These are phyloP conservation scores for Mentha longifolia DNA, from an alignment of 257 asterid species.

Conservation along the genomic window DNA sequence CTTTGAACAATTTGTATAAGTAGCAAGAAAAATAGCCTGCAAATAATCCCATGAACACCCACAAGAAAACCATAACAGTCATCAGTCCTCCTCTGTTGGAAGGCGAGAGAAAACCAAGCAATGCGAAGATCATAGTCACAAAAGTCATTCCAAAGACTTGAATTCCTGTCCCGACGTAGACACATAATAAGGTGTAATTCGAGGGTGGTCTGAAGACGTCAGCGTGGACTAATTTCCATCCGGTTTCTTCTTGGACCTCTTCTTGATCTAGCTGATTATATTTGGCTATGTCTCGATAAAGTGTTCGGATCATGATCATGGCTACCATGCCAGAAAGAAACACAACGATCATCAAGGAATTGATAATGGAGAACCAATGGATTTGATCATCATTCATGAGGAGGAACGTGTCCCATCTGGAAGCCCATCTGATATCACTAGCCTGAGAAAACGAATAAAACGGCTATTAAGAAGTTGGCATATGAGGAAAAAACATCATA, in stretches of 20 bases:
- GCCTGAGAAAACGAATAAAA: conserved; percentile 41
- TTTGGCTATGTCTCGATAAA: conserved; percentile 51
- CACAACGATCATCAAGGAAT: conserved; percentile 59
- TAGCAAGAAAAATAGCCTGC: conserved; percentile 53
- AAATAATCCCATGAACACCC: conserved; percentile 57
- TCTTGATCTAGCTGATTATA: conserved; percentile 58
- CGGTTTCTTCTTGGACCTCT: conserved; percentile 54
- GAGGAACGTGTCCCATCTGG: conserved; percentile 61
- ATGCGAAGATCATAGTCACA: conserved; percentile 53
- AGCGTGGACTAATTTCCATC: conserved; percentile 60
- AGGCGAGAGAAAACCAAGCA: conserved; percentile 64
- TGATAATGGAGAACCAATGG: conserved; percentile 58
- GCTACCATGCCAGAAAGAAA: conserved; percentile 66
- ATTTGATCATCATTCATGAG: conserved; percentile 52
- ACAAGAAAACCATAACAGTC: conserved; percentile 59
- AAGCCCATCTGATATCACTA: conserved; percentile 64
- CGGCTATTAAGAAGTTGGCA: not conserved
- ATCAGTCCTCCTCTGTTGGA: conserved; percentile 56
- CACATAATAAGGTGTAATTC: conserved; percentile 45
- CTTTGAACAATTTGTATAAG: conserved; percentile 46
- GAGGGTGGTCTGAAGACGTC: conserved; percentile 58
- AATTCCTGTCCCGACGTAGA: conserved; percentile 58
- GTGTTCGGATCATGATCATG: conserved; percentile 57
- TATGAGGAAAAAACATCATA: not conserved
- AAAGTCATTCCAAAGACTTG: conserved; percentile 61